Base-by-base conservation (phyloP, 352 stramenopile species). In the Globisporangium nodosum region DNA sequence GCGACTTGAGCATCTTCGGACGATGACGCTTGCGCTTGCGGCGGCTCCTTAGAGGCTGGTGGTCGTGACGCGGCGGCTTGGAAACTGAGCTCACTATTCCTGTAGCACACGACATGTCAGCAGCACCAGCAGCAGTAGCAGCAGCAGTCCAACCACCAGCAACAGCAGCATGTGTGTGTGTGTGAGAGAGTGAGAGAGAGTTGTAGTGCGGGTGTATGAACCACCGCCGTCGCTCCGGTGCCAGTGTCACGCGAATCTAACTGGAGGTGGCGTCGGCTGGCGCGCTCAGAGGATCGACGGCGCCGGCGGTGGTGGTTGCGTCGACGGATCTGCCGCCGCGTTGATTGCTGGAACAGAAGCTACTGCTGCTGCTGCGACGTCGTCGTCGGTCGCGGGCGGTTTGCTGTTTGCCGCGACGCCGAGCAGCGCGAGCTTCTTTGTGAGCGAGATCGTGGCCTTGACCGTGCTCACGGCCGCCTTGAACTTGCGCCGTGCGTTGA, bases 401-500 rank as follows among this genome's bases (percentile, higher is more conserved):
- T 56, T 18, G 0, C 33, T 35, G 50, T 13, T n/a, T 20, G 11
- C 24, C 15, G 33, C 47, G 13, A 46, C 47, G 40, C 49, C 59
- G 4, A 65, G 12, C 53, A 71, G 65, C 46, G 75, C 81, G 31
- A 90, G 70, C 45, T 68, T 75, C 63, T 88, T 88, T 9, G 81
- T 84, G n/a, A 90, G 72, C 40, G 79, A 90, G 58, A 90, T 87
- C 16, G 81, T 89, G 49, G 78, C 76, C 65, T 87, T 90, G 61
- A 96, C 90, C 12, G 90, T 96, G 61, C 92, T 95, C 15, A 98
- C 84, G 3, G 91, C 91, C 33, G 87, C 88, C 69, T 96, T 96
- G 73, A 98, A 96, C 71, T 97, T 97, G 49, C 93, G 83, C 43
- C 93, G 95, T 30, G 90, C 93, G 67, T 97, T 97, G 74, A 96